These are phyloP conservation scores for Penicillium glabrum DNA, from an alignment of 2,329 filamentous ascomycete species.

Conservation along the genomic window DNA sequence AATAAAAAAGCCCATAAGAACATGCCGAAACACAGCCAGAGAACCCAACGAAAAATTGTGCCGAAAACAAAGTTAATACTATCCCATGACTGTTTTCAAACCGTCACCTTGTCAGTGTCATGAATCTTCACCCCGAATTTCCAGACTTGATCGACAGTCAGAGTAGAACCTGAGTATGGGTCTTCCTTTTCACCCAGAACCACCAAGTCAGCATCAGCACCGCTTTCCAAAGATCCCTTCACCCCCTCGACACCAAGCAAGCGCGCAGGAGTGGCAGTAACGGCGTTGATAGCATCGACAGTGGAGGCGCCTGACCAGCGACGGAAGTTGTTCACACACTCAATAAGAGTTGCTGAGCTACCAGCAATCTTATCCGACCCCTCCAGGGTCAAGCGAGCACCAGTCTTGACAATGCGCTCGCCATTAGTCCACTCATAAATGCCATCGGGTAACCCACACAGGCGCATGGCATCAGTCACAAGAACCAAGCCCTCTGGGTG, in stretches of 20 bases:
- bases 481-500: slow-evolving; percentile 83
- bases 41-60: background rate
- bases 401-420: slow-evolving; percentile 59
- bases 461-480: slow-evolving; percentile 89
- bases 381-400: slow-evolving; percentile 71
- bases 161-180: slow-evolving; percentile 29
- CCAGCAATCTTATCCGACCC: slow-evolving; percentile 78
- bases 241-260: slow-evolving; percentile 39
- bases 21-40: background rate
- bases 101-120: slow-evolving; percentile 31
- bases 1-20: background rate
- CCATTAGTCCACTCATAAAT: slow-evolving; percentile 83
- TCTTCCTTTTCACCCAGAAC: slow-evolving; percentile 37
- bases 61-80: background rate
- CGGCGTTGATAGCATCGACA: slow-evolving; percentile 41
- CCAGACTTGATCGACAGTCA: slow-evolving; percentile 46
- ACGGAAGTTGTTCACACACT: slow-evolving; percentile 47
- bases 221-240: slow-evolving; percentile 40
- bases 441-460: slow-evolving; percentile 81
- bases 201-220: slow-evolving; percentile 44
- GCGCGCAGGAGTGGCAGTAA: slow-evolving; percentile 40
- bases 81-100: background rate
- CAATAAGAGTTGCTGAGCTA: slow-evolving; percentile 50
- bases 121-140: slow-evolving; percentile 43
- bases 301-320: slow-evolving; percentile 42